Evolutionary conservation across 805 yeast species (phyloP), one percentile per base, ranked within the genome.

Genomic region (Kodamaea sagamina): DNA sequence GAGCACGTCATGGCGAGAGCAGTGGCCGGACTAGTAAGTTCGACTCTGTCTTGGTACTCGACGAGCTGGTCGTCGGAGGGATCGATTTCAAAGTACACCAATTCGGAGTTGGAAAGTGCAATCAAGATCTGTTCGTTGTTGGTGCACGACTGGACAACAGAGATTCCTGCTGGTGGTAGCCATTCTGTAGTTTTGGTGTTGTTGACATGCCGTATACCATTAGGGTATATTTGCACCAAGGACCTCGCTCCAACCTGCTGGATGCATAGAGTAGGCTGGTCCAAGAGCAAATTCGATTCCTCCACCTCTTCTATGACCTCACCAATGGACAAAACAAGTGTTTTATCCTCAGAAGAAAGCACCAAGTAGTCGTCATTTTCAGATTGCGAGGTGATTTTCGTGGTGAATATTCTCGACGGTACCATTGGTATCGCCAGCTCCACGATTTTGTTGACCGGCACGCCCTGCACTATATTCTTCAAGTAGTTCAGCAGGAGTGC

Each of bases 81-180:
- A 49, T 80, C 87, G 21, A 82, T 67, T 61, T 92, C 97, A 61
- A 93, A 92, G 62, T 92, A 92, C 3, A 84, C 82, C 3, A 92
- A 52, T 44, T 86, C 90, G 43, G 81, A 72, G 54, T 83, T 86
- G 2, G 93, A 82, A 3, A 93, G 62, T 0, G 82, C 89, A 4
- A 92, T 52, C 0, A 77, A 79, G 0, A 90, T 67, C 61, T 93
- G 98, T 2, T 76, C 72, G 17, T 73, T 67, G 12, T 89, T 87
- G 2, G 84, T 63, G 1, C 86, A 58, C 0, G 88, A 83, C n/a
- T 69, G 64, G 0, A 76, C 54, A 29, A 93, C 73, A 17, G 75
- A 68, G 15, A 82, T 77, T 2, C 93, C 95, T 0, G 83, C 81
- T 0, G 97, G 95, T 1, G 96, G 88, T 21, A 62, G 68, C 98